Conservation (phyloP, 371 early-diverging fungal species). For the Capniomyces stellatus region DNA sequence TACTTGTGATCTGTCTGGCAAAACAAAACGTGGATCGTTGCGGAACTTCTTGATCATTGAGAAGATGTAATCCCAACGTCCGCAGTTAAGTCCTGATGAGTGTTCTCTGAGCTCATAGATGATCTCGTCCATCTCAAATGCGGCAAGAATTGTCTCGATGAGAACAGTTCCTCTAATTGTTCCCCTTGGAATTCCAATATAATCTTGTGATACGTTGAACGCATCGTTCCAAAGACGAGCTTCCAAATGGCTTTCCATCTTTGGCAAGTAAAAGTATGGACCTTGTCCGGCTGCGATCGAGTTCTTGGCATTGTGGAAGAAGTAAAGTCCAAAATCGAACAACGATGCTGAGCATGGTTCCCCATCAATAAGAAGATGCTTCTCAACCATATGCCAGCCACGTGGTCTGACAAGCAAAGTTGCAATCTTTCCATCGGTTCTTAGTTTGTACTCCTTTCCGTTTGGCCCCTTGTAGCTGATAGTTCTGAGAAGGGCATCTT, state of each 20-base stretch:
- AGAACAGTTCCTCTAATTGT: slow-evolving; percentile 90
- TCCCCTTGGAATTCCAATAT: slow-evolving; percentile 71
- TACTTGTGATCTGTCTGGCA: slow-evolving; percentile 79
- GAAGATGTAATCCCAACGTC: slow-evolving; percentile 97
- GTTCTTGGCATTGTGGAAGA: slow-evolving; percentile 84
- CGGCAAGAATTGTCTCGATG: slow-evolving; percentile 90
- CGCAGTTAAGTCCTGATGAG: slow-evolving; percentile 92
- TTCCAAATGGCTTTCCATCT: slow-evolving; percentile 92
- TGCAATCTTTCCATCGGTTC: slow-evolving; percentile 62
- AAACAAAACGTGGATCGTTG: slow-evolving; percentile 55
- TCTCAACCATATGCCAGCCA: slow-evolving; percentile 95
- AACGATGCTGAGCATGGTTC: slow-evolving; percentile 78
- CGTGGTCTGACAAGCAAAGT: slow-evolving; percentile 85
- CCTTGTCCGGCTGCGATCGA: slow-evolving; percentile 63
- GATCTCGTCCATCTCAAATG: slow-evolving; percentile 96
- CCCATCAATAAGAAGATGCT: slow-evolving; percentile 79
- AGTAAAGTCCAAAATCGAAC: slow-evolving; percentile 91
- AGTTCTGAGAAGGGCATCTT: slow-evolving; percentile 71
- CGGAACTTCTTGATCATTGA: slow-evolving; percentile 90
- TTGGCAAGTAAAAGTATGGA: slow-evolving; percentile 95
- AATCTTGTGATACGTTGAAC: slow-evolving; percentile 85
- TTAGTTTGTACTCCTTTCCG: slow-evolving; percentile 80
- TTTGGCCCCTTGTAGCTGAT: slow-evolving; percentile 70
- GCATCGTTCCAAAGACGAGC: slow-evolving; percentile 93
- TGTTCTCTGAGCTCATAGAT: slow-evolving; percentile 93